These are phyloP conservation scores for Blastocystis sp. DNA, from an alignment of 352 stramenopile species.

Conservation along the genomic window DNA sequence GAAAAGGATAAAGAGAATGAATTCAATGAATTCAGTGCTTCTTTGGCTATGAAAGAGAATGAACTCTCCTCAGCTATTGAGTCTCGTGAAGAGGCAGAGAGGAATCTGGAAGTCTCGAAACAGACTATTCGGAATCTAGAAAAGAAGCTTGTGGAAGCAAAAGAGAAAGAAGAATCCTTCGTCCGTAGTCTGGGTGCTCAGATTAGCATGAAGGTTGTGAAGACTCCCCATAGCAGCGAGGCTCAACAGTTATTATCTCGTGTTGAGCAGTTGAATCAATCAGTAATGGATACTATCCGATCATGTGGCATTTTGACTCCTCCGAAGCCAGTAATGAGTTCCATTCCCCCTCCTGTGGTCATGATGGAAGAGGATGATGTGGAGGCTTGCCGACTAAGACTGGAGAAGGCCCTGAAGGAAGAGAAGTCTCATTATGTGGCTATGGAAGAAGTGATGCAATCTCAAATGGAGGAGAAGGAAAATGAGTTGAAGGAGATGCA, in stretches of 20 bases:
- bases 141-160: not conserved
- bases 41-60: conserved; percentile 7
- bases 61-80: not conserved
- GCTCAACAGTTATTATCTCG: not conserved
- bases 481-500: not conserved
- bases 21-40: not conserved
- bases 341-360: not conserved
- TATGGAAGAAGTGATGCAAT: not conserved
- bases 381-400: not conserved
- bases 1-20: not conserved
- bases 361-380: not conserved
- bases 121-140: not conserved
- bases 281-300: not conserved
- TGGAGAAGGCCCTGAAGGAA: not conserved
- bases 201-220: not conserved
- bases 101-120: not conserved
- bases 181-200: not conserved
- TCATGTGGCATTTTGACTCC: not conserved
- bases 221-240: not conserved
- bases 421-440: not conserved
- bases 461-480: not conserved
- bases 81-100: not conserved
- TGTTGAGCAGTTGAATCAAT: not conserved
- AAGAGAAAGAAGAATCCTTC: not conserved
- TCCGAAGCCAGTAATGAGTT: not conserved